Base-by-base conservation (phyloP, 2,329 filamentous ascomycete genomes). In the Macrophomina pseudophaseolina region DNA sequence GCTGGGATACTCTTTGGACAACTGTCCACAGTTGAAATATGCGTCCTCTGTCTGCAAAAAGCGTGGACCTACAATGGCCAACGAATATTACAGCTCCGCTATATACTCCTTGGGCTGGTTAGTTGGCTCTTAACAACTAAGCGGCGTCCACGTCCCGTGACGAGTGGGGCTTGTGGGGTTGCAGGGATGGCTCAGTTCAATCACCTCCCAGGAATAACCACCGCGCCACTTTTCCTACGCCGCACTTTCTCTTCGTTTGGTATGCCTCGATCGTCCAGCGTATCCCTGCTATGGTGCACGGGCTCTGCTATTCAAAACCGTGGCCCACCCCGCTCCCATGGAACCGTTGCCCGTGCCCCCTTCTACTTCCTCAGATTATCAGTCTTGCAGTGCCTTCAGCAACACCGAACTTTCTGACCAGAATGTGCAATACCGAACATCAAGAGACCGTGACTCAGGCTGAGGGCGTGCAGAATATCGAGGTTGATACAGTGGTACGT, bases 401-500 rank as follows among this genome's bases (percentile, higher is more conserved):
- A 5, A 38, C 35, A 11, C 11, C 35, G 5, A 11, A 11, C 11
- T 18, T 49, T 18, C 18, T 18, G 6, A 42, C 11, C 14, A 28
- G 46, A 23, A 59, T 59, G 54, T 40, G 54, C 14, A 30, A 51
- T 33, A 14, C 54, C 7, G 54, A 46, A 6, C 2, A 42, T 33
- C 54, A 40, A 4, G 33, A 38, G 1, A 40, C 54, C 3, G 23
- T 28, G 0, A 23, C 23, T 16, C 54, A 59, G 12, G 54, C 40
- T 9, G 54, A 59, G 7, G 54, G 40, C 40, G 11, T 59, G 54
- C 54, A 59, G 40, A 12, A 44, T 8, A 59, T 59, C 8, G 54
- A 59, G 16, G 54, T 59, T 4, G 54, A 59, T n/a, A 30, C 38
- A 8, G 54, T 23, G 8, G 38, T 59, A 44, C 11, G 53, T 56